Base-by-base conservation (phyloP, 768 basidiomycete species). In the Leccinum subgranulosum region DNA sequence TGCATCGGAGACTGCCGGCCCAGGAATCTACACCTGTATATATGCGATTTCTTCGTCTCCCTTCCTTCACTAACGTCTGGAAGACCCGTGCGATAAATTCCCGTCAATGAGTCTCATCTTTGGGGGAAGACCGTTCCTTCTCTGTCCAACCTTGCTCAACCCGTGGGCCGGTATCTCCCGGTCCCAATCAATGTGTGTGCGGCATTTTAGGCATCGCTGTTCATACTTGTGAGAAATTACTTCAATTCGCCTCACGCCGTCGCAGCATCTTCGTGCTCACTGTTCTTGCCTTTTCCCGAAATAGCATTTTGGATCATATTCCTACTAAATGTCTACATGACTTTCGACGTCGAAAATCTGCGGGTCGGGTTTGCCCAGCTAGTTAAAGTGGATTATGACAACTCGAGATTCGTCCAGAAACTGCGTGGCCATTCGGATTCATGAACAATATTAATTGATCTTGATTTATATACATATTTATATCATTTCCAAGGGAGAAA, bases 21-120 rank as follows among this genome's bases (percentile, higher is more conserved):
- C 41, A 2, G 75, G 76, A 28, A 66, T 54, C 49, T 77, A 80
- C 60, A 74, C 76, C 4, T 59, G 66, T 49, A 19, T 49, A 27
- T 28, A 11, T n/a, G 10, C 28, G 15, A 7, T 29, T 23, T 5
- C 17, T 29, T 49, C 12, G 17, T 29, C 29, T 17, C 28, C 3
- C 28, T 19, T 15, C n/a, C 17, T 17, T 29, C n/a, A 19, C 17
- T 27, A n/a, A 49, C 29, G 15, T 17, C 23, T 28, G 0, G 15
- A 0, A 49, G 48, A 31, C n/a, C 48, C 48, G 11, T 49, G 48
- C 28, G 2, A 29, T 49, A 3, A 1, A 3, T 49, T 49, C 11
- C 48, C 48, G 9, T n/a, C 28, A 1, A 9, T 49, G 10, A 49
- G 9, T n/a, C 12, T 49, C 10, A 29, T 14, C 28, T 31, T 49